These are phyloP conservation scores for Crithidia sp. DNA, from an alignment of 208 protist species.

Conservation along the genomic window DNA sequence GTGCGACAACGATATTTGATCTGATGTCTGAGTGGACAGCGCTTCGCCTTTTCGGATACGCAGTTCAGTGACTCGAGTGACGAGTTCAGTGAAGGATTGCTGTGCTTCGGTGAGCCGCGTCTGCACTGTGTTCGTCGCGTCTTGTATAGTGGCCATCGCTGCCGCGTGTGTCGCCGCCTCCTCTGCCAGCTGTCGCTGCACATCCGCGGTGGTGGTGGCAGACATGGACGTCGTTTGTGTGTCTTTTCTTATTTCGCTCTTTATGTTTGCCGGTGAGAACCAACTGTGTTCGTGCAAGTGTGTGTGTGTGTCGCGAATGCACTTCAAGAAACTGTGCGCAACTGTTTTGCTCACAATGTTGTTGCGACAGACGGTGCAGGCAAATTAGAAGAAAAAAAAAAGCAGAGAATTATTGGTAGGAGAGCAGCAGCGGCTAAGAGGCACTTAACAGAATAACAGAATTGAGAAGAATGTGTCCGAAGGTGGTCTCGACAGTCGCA, in stretches of 20 bases:
- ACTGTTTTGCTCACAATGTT: too few species aligned
- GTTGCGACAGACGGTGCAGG: too few species aligned
- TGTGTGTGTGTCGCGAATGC: not conserved
- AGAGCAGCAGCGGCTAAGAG: too few species aligned
- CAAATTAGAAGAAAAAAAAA: conserved; percentile 5
- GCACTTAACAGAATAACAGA: too few species aligned
- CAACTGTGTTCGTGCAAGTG: not conserved
- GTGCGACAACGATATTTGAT: conserved; percentile 4
- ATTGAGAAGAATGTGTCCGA: too few species aligned
- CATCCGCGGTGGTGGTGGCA: conserved; percentile 17
- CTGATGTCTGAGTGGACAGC: conserved; percentile 21
- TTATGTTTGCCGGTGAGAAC: not conserved
- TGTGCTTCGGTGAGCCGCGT: conserved; percentile 47
- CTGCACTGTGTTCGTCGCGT: conserved; percentile 35
- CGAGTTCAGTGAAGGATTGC: conserved; percentile 49
- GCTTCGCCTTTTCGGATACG: conserved; percentile 49
- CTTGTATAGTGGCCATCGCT: conserved; percentile 36
- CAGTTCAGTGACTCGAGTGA: conserved; percentile 59
- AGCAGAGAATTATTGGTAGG: not conserved
- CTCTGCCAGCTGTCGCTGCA: conserved; percentile 34
- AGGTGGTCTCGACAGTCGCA: too few species aligned
- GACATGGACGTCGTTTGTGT: not conserved
- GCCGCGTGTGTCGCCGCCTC: conserved; percentile 39
- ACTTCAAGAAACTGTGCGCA: too few species aligned
- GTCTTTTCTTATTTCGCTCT: not conserved